Evolutionary conservation across 148 eudicot genomes (phyloP).

Genomic region (Euryodendron excelsum): DNA sequence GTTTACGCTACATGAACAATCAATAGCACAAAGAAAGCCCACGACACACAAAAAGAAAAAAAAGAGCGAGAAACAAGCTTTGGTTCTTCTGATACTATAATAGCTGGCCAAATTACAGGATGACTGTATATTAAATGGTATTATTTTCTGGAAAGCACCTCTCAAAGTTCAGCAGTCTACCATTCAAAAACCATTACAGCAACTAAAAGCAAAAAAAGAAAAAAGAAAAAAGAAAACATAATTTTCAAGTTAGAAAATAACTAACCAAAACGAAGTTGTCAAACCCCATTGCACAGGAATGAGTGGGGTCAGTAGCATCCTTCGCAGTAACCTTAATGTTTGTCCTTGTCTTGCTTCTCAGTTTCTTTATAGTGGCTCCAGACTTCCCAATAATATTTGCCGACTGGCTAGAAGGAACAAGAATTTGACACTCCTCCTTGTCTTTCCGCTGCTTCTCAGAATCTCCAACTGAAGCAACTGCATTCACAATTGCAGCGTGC

Average conservation of each 20-base stretch:
- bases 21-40: neutral
- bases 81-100: neutral
- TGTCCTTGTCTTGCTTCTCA: conserved; percentile 72
- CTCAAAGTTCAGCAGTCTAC: neutral
- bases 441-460: conserved; percentile 49
- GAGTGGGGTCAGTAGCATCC: conserved; percentile 62
- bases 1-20: neutral
- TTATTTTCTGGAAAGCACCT: neutral
- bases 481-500: conserved; percentile 67
- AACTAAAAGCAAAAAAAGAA: neutral
- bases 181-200: neutral
- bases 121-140: neutral
- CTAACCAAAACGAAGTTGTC: conserved; percentile 90
- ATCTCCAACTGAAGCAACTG: conserved; percentile 58
- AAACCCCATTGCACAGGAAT: conserved; percentile 87
- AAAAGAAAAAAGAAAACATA: too few species aligned
- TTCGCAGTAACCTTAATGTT: conserved; percentile 63
- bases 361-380: conserved; percentile 72
- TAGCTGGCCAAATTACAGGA: neutral
- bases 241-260: conserved; percentile 9
- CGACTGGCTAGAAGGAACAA: conserved; percentile 90
- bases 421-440: conserved; percentile 77
- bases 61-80: neutral
- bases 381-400: conserved; percentile 92
- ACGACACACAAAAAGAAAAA: neutral